These are phyloP conservation scores for Jamesozyma piceae DNA, from an alignment of 805 yeast genomes.

Conservation along the genomic window DNA sequence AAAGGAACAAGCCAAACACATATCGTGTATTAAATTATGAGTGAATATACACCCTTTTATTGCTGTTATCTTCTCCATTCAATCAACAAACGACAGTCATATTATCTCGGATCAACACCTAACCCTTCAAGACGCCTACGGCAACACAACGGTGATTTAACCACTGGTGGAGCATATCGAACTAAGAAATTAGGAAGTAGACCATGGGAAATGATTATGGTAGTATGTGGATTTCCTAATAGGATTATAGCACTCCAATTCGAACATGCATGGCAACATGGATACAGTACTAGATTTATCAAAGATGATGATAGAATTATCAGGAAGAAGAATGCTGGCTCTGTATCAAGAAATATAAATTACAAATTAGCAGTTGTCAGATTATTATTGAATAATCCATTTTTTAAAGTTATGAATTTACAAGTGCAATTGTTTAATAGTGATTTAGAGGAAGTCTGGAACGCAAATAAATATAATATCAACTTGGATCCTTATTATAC, in stretches of 20 bases:
- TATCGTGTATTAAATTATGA: too few species aligned
- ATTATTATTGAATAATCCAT: slow-evolving; percentile 34
- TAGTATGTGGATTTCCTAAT: slow-evolving; percentile 66
- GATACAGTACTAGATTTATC: slow-evolving; percentile 56
- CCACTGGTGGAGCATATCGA: slow-evolving; percentile 56
- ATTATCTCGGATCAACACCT: slow-evolving; percentile 78
- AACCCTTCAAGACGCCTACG: slow-evolving; percentile 58
- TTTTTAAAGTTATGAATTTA: slow-evolving; percentile 39
- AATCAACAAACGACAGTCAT: slow-evolving; percentile 43
- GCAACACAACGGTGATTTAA: slow-evolving; percentile 69
- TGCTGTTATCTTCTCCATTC: slow-evolving; percentile 67
- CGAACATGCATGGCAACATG: slow-evolving; percentile 81
- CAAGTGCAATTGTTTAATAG: slow-evolving; percentile 38
- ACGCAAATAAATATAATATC: slow-evolving; percentile 16
- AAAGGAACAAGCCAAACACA: too few species aligned
- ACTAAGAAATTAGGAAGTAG: slow-evolving; percentile 49
- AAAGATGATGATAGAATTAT: slow-evolving; percentile 31
- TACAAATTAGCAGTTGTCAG: slow-evolving; percentile 42
- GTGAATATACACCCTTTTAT: slow-evolving; percentile 36
- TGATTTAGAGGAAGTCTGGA: slow-evolving; percentile 19
- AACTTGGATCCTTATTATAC: slow-evolving; percentile 1
- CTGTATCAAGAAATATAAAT: slow-evolving; percentile 31
- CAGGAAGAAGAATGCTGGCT: slow-evolving; percentile 21
- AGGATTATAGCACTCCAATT: slow-evolving; percentile 64
- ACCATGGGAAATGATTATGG: slow-evolving; percentile 64